Evolutionary conservation across 23 red algal species (phyloP).

Genomic region (Gracilaria caudata): DNA sequence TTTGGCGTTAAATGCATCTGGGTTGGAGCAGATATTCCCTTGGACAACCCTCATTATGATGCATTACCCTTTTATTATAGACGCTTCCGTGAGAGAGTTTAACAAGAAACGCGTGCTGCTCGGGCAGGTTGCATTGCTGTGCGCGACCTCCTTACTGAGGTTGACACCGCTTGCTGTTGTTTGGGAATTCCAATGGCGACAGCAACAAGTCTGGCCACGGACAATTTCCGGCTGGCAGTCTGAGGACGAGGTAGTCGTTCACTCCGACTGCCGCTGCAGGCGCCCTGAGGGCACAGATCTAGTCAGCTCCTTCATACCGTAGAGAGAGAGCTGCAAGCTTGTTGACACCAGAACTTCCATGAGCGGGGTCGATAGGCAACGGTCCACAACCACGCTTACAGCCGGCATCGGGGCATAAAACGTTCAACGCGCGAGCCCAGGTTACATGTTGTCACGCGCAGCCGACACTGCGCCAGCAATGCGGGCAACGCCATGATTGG

Average conservation of each 20-base stretch:
- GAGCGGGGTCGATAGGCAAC: background rate
- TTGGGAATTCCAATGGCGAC: background rate
- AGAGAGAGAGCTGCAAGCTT: too few species aligned
- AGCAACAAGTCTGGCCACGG: too few species aligned
- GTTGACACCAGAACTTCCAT: too few species aligned
- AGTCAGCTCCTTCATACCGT: too few species aligned
- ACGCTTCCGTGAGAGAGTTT: too few species aligned
- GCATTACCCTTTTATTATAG: too few species aligned
- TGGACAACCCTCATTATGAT: too few species aligned
- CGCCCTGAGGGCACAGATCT: too few species aligned
- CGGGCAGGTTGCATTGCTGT: conserved; percentile 8
- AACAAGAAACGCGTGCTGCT: background rate
- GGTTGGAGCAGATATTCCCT: background rate
- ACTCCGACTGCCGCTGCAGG: too few species aligned
- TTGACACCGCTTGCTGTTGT: background rate
- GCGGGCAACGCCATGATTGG: background rate
- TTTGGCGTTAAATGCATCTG: background rate
- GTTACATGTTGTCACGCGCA: background rate
- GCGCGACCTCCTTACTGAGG: background rate
- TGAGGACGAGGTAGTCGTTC: too few species aligned
- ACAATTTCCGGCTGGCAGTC: too few species aligned
- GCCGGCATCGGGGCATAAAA: background rate
- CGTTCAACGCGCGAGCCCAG: background rate
- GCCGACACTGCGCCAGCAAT: conserved; percentile 11
- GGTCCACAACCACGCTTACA: background rate